Evolutionary conservation across 805 yeast genomes (phyloP), one percentile per base, ranked within the genome.

Genomic region (Saturnispora diversa): DNA sequence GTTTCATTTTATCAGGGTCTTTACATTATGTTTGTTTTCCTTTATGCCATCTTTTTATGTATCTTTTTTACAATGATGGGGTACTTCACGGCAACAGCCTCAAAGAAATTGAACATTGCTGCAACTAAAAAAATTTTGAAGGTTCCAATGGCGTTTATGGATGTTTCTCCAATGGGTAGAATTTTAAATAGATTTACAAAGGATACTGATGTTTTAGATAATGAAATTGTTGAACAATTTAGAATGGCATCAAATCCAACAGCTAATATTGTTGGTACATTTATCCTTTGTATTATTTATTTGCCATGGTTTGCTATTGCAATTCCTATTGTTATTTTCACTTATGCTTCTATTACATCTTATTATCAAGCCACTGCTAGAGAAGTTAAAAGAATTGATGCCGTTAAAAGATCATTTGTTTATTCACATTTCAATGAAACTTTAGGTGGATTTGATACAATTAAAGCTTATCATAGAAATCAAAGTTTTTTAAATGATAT

Each of bases 91-190:
- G 74, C 72, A 48, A 63, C 59, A 33, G 76, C 87, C 3, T 67
- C 84, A 4, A 71, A 62, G 40, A 55, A 51, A n/a, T 63, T 86
- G 54, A 85, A 85, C 53, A 63, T 79, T 31, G 24, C 13, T 9
- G 51, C 53, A 12, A 67, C 77, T 36, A 59, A 68, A 34, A 70
- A 66, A 27, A 66, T 86, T 12, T 62, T 86, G 44, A 78, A 78
- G 45, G 77, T 92, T 2, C 94, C 94, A 35, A 84, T 84, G 90
- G 62, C 78, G 1, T 87, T 75, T 56, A 70, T 85, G 62, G 95
- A 87, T 54, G 76, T 85, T 9, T 83, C 94, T 0, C 96, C 96
- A 13, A 70, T 84, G 68, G 95, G 96, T 2, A 70, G 95, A 49
- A 78, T 86, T 44, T 65, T 87, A 56, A 86, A 84, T 60, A 67